Conservation (phyloP, 2,329 filamentous ascomycete genomes). For the Ophiostoma himal-ulmi region DNA sequence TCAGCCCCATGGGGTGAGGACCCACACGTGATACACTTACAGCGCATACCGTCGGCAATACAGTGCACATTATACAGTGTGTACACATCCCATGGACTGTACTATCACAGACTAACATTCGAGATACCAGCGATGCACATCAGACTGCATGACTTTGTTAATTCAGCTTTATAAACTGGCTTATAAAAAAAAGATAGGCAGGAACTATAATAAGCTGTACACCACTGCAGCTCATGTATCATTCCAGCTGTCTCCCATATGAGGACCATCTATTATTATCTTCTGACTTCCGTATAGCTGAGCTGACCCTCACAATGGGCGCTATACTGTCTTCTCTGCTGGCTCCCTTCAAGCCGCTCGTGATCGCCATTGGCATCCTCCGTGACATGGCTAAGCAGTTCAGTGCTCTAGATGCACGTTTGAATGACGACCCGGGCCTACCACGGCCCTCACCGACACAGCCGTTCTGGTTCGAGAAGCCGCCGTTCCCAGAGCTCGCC, state of each 20-base stretch:
- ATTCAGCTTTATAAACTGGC: neutral
- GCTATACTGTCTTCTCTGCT: neutral
- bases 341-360: neutral
- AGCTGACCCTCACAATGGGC: neutral
- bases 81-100: neutral
- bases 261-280: too few species aligned
- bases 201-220: neutral
- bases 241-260: too few species aligned
- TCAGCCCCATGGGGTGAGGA: slow-evolving; percentile 15
- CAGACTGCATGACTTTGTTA: neutral
- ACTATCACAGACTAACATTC: neutral
- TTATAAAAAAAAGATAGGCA: neutral
- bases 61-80: neutral
- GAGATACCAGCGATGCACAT: neutral
- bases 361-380: neutral
- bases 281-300: too few species aligned
- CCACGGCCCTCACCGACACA: slow-evolving; percentile 15
- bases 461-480: slow-evolving; percentile 22
- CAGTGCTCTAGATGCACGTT: neutral
- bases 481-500: slow-evolving; percentile 23
- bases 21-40: slow-evolving; percentile 18
- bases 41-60: slow-evolving; percentile 19
- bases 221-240: too few species aligned
- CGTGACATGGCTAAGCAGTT: slow-evolving; percentile 9
- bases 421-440: slow-evolving; percentile 15